Evolutionary conservation across 2,329 filamentous ascomycete genomes (phyloP).

Genomic region (Lachnellula arida): DNA sequence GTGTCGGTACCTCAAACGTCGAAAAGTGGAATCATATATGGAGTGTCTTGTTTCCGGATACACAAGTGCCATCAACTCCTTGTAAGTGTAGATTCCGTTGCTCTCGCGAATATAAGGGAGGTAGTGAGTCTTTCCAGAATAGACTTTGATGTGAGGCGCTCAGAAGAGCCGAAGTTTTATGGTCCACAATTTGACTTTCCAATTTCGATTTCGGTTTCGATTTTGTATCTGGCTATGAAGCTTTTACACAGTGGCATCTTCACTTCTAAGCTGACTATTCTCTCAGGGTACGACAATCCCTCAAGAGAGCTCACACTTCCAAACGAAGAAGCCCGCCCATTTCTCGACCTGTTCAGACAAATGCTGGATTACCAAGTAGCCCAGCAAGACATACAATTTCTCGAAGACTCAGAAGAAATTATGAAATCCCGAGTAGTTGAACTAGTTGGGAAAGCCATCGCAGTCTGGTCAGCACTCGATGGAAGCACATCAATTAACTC

Average conservation of each 20-base stretch:
- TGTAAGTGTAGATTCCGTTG: not conserved
- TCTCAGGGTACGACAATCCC: not conserved
- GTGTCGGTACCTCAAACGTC: not conserved
- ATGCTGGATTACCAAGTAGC: not conserved
- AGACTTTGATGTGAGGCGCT: too few species aligned
- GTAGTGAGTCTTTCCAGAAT: not conserved
- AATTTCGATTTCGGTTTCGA: not conserved
- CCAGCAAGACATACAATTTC: not conserved
- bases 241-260: not conserved
- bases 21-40: constrained; percentile 1
- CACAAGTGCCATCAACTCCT: not conserved
- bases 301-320: not conserved
- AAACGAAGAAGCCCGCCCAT: not conserved
- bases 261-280: not conserved
- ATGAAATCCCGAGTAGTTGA: not conserved
- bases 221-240: not conserved
- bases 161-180: too few species aligned
- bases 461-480: not conserved
- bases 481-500: not conserved
- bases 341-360: not conserved
- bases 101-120: not conserved
- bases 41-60: not conserved
- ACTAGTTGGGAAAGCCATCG: not conserved
- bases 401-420: not conserved
- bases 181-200: too few species aligned